Percentiles rank a stretch among this genome's conserved stretches.
These are phyloP conservation scores for Albugo laibachii DNA, from an alignment of 352 stramenopile genomes.

Conservation along the genomic window DNA sequence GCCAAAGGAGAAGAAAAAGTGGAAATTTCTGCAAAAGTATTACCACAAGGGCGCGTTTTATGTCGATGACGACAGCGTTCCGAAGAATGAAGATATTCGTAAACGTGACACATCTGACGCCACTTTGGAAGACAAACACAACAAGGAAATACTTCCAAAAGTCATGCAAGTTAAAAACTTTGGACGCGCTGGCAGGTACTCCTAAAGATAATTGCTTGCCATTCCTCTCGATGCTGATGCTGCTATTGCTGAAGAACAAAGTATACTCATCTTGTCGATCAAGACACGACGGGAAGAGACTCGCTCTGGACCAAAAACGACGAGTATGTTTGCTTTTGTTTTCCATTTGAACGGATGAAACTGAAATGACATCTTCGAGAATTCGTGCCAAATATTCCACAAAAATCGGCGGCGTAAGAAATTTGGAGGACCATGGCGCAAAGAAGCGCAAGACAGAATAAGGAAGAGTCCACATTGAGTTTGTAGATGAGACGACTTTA, in stretches of 20 bases:
- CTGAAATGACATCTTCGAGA: slow-evolving; percentile 6
- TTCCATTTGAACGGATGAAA: neutral
- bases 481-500: slow-evolving; percentile 9
- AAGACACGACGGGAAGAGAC: slow-evolving; percentile 87
- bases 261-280: slow-evolving; percentile 95
- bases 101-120: slow-evolving; percentile 76
- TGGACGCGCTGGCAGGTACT: slow-evolving; percentile 83
- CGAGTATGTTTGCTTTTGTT: slow-evolving; percentile 11
- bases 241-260: slow-evolving; percentile 45
- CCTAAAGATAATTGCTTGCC: neutral
- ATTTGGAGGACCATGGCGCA: slow-evolving; percentile 23
- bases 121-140: slow-evolving; percentile 86
- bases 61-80: slow-evolving; percentile 87
- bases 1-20: slow-evolving; percentile 69
- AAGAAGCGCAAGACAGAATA: slow-evolving; percentile 52
- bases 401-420: slow-evolving; percentile 49
- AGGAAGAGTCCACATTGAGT: slow-evolving; percentile 3
- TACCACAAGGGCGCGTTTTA: slow-evolving; percentile 98
- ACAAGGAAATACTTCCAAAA: slow-evolving; percentile 84
- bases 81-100: slow-evolving; percentile 79
- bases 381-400: slow-evolving; percentile 67
- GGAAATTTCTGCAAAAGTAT: slow-evolving; percentile 95
- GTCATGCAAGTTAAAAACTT: slow-evolving; percentile 99
- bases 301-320: slow-evolving; percentile 62
- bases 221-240: neutral